Conservation (phyloP, 75 land plant species). For the Cryptomeria japonica region DNA sequence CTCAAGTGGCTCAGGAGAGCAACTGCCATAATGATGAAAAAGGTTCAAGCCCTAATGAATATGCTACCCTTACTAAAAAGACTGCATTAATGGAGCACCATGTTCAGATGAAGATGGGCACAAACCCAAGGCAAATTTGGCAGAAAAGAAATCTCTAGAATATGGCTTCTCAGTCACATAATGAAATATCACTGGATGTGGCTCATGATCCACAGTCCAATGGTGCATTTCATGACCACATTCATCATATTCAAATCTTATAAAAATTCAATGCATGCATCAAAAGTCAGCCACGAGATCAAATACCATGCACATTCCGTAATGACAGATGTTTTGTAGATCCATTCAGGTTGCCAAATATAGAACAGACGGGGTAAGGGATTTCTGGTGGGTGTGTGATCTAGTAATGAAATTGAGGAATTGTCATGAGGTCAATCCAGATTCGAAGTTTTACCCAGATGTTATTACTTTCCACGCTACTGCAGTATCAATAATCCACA, state of each 20-base stretch:
- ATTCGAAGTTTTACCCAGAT: not conserved
- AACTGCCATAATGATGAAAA: not conserved
- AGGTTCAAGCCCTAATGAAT: not conserved
- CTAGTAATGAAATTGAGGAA: not conserved
- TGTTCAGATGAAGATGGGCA: not conserved
- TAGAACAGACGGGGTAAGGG: not conserved
- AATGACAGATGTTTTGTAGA: not conserved
- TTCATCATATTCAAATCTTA: not conserved
- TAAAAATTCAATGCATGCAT: not conserved
- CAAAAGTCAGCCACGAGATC: not conserved
- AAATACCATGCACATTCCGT: not conserved
- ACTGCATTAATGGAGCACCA: not conserved
- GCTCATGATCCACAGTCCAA: not conserved
- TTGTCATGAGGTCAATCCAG: not conserved
- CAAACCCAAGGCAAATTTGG: not conserved
- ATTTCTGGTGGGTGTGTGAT: not conserved
- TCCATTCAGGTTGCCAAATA: not conserved
- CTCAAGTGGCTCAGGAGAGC: not conserved
- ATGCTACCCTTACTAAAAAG: not conserved
- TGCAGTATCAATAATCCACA: not conserved
- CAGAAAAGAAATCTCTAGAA: not conserved
- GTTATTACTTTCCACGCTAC: not conserved
- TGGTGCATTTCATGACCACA: not conserved
- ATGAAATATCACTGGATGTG: not conserved
- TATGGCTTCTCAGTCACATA: not conserved